These are phyloP conservation scores for Populus deltoides DNA, from an alignment of 345 rosid species.

Conservation along the genomic window DNA sequence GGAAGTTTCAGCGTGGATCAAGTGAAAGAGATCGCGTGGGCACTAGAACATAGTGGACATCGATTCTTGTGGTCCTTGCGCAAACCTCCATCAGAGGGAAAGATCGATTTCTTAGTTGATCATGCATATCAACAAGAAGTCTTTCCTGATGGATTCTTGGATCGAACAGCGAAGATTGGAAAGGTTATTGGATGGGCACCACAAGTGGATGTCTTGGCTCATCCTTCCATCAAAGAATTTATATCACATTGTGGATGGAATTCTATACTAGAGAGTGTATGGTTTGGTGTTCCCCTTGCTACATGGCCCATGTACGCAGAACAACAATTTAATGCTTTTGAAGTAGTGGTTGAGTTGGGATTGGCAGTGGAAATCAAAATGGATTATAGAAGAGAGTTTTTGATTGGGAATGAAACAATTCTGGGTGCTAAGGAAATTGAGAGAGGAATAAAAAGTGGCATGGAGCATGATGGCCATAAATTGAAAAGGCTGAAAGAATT, in stretches of 20 bases:
- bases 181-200: conserved; percentile 24
- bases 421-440: conserved; percentile 7
- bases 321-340: conserved; percentile 10
- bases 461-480: not conserved
- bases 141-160: conserved; percentile 8
- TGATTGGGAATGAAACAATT: not conserved
- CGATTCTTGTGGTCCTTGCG: conserved; percentile 15
- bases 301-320: conserved; percentile 22
- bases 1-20: not conserved
- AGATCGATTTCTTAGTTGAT: not conserved
- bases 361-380: conserved; percentile 10
- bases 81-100: not conserved
- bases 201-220: conserved; percentile 3
- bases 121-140: not conserved
- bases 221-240: conserved; percentile 6
- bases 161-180: conserved; percentile 9
- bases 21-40: not conserved
- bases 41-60: not conserved
- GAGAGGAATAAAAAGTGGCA: conserved; percentile 12
- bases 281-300: conserved; percentile 18
- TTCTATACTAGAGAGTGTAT: conserved; percentile 10
- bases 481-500: not conserved
- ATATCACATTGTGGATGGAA: conserved; percentile 26
- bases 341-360: conserved; percentile 13
- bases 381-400: conserved; percentile 10